These are phyloP conservation scores for Cordyceps farinosa DNA, from an alignment of 2,329 filamentous ascomycete genomes.

Conservation along the genomic window DNA sequence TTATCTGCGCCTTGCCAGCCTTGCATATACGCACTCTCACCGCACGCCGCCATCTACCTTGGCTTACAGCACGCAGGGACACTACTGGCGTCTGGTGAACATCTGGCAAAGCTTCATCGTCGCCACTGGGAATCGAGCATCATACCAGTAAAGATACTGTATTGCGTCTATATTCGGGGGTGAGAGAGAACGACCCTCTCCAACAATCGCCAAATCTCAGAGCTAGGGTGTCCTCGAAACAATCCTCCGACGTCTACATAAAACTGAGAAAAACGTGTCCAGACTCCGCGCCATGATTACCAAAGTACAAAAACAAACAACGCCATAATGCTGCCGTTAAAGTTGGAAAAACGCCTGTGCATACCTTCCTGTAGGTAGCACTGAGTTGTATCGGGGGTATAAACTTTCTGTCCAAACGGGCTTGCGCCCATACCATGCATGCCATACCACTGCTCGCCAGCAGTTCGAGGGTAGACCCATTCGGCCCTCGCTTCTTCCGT, in stretches of 20 bases:
- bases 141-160: background rate
- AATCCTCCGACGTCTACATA: background rate
- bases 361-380: background rate
- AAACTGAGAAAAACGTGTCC: background rate
- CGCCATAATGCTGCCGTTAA: background rate
- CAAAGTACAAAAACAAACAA: background rate
- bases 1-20: background rate
- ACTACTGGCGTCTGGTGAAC: no score
- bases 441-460: constrained; percentile 1
- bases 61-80: no score
- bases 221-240: background rate
- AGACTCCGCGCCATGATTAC: constrained; percentile 8
- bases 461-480: background rate
- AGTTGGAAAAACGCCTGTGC: constrained; percentile 11
- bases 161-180: background rate
- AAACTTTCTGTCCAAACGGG: background rate
- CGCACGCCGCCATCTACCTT: no score
- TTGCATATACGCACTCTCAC: background rate
- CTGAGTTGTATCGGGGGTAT: constrained; percentile 8
- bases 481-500: background rate
- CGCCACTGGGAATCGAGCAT: background rate
- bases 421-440: constrained; percentile 5
- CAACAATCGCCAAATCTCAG: background rate
- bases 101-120: no score
- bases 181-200: no score